Conservation (phyloP, 768 basidiomycete species). For the Crepidotus variabilis region DNA sequence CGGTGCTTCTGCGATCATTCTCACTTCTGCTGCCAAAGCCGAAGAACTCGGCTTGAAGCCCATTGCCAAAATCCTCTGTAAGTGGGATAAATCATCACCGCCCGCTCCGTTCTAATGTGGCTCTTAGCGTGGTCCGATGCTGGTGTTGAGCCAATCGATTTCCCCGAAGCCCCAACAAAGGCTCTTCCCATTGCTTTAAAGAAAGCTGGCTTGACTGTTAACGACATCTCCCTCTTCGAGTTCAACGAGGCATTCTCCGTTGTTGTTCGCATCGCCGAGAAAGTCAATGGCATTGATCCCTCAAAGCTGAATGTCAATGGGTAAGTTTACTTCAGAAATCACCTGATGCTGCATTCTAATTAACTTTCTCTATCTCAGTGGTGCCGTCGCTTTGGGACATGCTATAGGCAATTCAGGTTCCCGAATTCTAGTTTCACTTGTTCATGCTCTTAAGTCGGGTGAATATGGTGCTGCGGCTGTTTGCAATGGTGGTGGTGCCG, state of each 20-base stretch:
- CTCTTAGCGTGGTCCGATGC: constrained; percentile 89
- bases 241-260: constrained; percentile 98
- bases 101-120: constrained; percentile 8
- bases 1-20: constrained; percentile 91
- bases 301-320: constrained; percentile 89
- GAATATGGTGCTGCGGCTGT: constrained; percentile 95
- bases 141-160: constrained; percentile 95
- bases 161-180: constrained; percentile 91
- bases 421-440: constrained; percentile 89
- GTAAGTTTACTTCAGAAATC: constrained; percentile 37
- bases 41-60: constrained; percentile 89
- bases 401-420: constrained; percentile 96
- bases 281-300: constrained; percentile 79
- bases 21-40: constrained; percentile 93
- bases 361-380: constrained; percentile 45
- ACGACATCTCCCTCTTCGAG: constrained; percentile 91
- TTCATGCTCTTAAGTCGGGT: constrained; percentile 87
- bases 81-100: constrained; percentile 37
- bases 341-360: constrained; percentile 4
- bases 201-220: constrained; percentile 75
- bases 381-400: constrained; percentile 94
- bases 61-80: constrained; percentile 92
- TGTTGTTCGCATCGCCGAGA: constrained; percentile 87
- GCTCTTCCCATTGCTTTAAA: constrained; percentile 87
- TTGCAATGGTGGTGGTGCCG: constrained; percentile 95